A percentile compares a stretch with the other conserved stretches of the same genome.
These are phyloP conservation scores for Metschnikowia vanudenii DNA, from an alignment of 805 yeast genomes.

Conservation along the genomic window DNA sequence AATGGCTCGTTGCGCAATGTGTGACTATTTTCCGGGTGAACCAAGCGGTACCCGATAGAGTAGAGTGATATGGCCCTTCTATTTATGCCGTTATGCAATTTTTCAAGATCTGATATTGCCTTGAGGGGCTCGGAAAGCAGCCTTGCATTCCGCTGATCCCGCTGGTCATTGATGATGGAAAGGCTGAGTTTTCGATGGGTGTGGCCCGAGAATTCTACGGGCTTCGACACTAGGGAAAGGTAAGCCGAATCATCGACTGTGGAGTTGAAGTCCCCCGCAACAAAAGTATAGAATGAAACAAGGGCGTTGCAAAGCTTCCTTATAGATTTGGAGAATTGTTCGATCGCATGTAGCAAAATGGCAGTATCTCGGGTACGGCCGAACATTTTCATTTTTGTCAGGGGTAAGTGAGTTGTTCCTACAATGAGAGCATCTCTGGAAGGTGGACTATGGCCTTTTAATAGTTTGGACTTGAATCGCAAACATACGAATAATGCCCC, in stretches of 20 bases:
- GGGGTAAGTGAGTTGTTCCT: conserved; percentile 7
- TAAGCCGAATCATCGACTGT: conserved; percentile 5
- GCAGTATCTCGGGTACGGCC: not conserved
- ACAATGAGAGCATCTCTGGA: conserved; percentile 4
- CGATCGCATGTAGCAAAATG: not conserved
- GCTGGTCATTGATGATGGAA: not conserved
- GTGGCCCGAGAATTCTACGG: conserved; percentile 2
- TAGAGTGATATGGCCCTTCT: conserved; percentile 4
- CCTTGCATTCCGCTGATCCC: no score
- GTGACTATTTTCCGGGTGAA: no score
- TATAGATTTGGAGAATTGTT: not conserved
- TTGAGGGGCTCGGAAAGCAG: not conserved
- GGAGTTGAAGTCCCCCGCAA: conserved; percentile 10
- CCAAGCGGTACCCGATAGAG: not conserved
- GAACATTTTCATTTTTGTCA: not conserved
- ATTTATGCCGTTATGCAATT: conserved; percentile 3
- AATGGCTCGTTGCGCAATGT: conserved; percentile 2
- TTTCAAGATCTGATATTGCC: not conserved
- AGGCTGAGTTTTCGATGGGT: conserved; percentile 1
- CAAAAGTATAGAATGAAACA: conserved; percentile 4
- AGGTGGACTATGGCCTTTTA: conserved; percentile 4
- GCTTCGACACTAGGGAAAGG: conserved; percentile 4
- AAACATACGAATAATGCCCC: conserved; percentile 5
- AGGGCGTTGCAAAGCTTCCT: not conserved
- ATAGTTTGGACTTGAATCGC: conserved; percentile 1